phyloP scores from a whole-genome alignment of 2,329 filamentous ascomycete species.

The Coleophoma eucalyptorum region DNA sequence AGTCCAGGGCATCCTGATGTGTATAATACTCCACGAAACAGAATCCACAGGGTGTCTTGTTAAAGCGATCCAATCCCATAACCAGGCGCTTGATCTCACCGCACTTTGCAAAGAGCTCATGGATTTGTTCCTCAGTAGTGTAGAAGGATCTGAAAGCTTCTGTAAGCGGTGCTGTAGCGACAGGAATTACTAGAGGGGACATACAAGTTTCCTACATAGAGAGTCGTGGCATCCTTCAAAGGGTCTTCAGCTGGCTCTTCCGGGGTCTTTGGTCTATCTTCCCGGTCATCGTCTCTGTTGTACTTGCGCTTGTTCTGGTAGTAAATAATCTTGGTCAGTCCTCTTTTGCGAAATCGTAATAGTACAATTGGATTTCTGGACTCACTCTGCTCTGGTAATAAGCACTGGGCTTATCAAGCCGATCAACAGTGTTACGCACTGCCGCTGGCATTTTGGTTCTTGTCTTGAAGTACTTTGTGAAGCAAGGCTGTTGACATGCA shows the following conservation, averaged over 20 bases:
- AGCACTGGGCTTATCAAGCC: slow-evolving; percentile 90
- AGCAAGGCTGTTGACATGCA: slow-evolving; percentile 3
- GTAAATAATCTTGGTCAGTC: not conserved
- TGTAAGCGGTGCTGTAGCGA: slow-evolving; percentile 6
- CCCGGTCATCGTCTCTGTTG: slow-evolving; percentile 54
- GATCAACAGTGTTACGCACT: slow-evolving; percentile 72
- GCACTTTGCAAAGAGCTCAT: slow-evolving; percentile 93
- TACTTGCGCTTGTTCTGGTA: slow-evolving; percentile 47
- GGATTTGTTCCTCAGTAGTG: slow-evolving; percentile 98
- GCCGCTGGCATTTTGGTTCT: slow-evolving; percentile 25
- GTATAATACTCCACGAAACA: slow-evolving; percentile 99
- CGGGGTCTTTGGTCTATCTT: slow-evolving; percentile 37
- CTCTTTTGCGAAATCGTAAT: no score
- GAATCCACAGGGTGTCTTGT: slow-evolving; percentile 97
- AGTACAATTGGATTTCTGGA: slow-evolving; percentile 1
- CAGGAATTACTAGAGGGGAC: slow-evolving; percentile 27
- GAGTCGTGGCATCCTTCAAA: slow-evolving; percentile 81
- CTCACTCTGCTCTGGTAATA: slow-evolving; percentile 83
- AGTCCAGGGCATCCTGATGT: slow-evolving; percentile 94
- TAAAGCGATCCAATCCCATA: slow-evolving; percentile 96
- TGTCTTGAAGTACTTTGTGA: not conserved
- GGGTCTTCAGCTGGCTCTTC: slow-evolving; percentile 68
- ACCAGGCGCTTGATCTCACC: slow-evolving; percentile 97
- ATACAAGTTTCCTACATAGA: slow-evolving; percentile 95
- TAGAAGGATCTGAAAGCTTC: slow-evolving; percentile 71